Evolutionary conservation across 306 rosid genomes (phyloP).

Genomic region (Prunus padus): DNA sequence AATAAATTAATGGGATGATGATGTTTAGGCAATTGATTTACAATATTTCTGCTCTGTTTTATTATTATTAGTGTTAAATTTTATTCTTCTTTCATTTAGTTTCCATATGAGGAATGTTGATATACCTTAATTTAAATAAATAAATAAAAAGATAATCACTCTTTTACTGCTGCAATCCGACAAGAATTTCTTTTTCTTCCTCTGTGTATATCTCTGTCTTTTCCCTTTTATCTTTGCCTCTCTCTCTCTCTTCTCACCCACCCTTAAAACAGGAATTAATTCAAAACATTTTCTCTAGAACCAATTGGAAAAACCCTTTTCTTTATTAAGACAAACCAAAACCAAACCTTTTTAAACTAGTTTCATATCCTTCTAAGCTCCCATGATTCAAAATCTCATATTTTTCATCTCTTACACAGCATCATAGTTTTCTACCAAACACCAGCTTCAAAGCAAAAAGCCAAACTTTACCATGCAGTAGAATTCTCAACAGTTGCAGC

Average conservation of each 20-base stretch:
- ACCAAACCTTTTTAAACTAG: not conserved
- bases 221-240: conserved; percentile 20
- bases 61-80: too few relatives aligned
- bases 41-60: not conserved
- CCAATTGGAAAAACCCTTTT: conserved; percentile 23
- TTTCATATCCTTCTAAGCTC: conserved; percentile 20
- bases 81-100: not conserved
- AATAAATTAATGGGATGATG: not conserved
- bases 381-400: conserved; percentile 9
- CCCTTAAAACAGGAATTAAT: conserved; percentile 11
- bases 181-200: conserved; percentile 36
- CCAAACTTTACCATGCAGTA: conserved; percentile 22
- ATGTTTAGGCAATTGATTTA: not conserved
- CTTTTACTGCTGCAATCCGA: conserved; percentile 35
- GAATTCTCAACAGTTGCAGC: not conserved
- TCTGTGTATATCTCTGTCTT: not conserved
- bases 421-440: not conserved
- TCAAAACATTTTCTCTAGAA: conserved; percentile 25
- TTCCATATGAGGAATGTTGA: too few relatives aligned
- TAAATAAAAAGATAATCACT: conserved; percentile 9
- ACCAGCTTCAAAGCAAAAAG: conserved; percentile 8
- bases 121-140: too few relatives aligned
- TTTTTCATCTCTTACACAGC: not conserved
- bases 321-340: not conserved
- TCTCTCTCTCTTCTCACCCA: not conserved